Percentiles rank a stretch among this genome's conserved stretches.
Evolutionary conservation across 305 asterid genomes (phyloP).

Genomic region (Rubia occidens): DNA sequence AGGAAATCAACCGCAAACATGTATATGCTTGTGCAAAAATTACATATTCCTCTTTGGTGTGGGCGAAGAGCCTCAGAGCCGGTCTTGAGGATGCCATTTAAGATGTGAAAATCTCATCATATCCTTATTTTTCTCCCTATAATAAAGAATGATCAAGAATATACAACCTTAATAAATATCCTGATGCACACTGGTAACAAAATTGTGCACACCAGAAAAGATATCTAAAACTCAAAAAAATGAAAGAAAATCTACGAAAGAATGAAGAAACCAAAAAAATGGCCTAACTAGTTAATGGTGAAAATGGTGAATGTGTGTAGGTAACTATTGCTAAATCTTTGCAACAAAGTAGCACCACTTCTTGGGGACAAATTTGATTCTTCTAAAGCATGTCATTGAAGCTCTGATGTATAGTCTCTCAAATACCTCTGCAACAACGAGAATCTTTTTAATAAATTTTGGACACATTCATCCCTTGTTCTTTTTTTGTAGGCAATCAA

Average conservation of each 20-base stretch:
- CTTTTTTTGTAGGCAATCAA: conserved; percentile 89
- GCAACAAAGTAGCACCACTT: conserved; percentile 20
- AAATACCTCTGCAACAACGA: conserved; percentile 47
- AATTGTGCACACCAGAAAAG: conserved; percentile 20
- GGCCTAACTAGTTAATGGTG: conserved; percentile 23
- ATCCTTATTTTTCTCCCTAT: not conserved
- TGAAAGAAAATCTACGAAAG: conserved; percentile 16
- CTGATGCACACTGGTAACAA: conserved; percentile 21
- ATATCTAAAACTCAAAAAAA: conserved; percentile 17
- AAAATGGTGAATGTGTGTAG: conserved; percentile 29
- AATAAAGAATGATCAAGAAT: conserved; percentile 9
- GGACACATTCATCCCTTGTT: conserved; percentile 85
- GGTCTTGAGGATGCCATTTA: too few species aligned
- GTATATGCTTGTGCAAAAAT: too few species aligned
- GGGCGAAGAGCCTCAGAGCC: too few species aligned
- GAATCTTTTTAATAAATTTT: conserved; percentile 64
- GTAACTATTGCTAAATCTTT: conserved; percentile 19
- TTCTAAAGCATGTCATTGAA: conserved; percentile 41
- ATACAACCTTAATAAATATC: conserved; percentile 13
- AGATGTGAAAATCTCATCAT: not conserved
- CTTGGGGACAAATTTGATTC: conserved; percentile 24
- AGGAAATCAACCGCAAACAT: too few species aligned
- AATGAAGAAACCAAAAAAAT: conserved; percentile 29
- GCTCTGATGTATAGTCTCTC: conserved; percentile 39
- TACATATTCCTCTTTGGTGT: too few species aligned